Percentiles rank a stretch among this genome's conserved stretches.
Conservation (phyloP, 345 rosid genomes). For the Acer campestre region DNA sequence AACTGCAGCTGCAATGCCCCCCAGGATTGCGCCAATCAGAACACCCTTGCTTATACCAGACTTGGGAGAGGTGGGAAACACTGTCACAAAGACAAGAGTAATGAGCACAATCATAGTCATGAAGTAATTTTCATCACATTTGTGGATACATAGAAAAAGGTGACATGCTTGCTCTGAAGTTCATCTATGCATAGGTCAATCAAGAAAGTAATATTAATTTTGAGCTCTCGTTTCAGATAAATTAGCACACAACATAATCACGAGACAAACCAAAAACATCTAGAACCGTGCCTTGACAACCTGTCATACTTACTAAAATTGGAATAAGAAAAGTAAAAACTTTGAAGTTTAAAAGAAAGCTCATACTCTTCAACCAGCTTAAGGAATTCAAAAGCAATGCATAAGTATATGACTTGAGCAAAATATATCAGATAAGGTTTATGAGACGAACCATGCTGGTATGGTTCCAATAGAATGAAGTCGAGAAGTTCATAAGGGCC, state of each 20-base stretch:
- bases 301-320: not conserved
- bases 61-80: slow-evolving; percentile 22
- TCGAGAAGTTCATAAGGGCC: slow-evolving; percentile 92
- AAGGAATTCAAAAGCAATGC: not conserved
- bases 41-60: slow-evolving; percentile 64
- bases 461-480: slow-evolving; percentile 62
- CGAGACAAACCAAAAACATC: not conserved
- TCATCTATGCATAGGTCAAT: not conserved
- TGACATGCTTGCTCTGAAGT: not conserved
- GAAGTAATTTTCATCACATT: slow-evolving; percentile 5
- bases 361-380: not conserved
- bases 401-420: not conserved
- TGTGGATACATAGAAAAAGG: too few relatives aligned
- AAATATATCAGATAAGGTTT: slow-evolving; percentile 16
- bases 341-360: not conserved
- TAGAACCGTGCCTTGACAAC: not conserved
- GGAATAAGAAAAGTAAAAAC: not conserved
- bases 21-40: slow-evolving; percentile 66
- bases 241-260: not conserved
- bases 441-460: slow-evolving; percentile 61
- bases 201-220: not conserved
- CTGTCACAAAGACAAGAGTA: slow-evolving; percentile 36
- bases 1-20: slow-evolving; percentile 70
- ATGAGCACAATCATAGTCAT: slow-evolving; percentile 16
- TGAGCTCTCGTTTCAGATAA: not conserved